Conservation (phyloP, 192 early-diverging fungal species). For the Gonapodya sp. region DNA sequence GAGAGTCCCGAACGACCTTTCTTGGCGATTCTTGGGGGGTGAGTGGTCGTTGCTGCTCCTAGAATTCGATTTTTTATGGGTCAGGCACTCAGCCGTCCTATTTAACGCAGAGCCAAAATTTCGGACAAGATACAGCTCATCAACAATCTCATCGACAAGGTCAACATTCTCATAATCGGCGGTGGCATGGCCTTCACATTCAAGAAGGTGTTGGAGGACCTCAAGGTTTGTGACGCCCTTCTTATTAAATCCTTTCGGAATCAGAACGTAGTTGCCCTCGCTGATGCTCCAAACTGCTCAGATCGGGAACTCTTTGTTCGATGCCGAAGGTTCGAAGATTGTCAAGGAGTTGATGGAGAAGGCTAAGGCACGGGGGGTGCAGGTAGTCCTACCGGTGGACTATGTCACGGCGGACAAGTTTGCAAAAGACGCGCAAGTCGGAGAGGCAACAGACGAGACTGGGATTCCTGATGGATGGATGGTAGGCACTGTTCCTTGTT, state of each 20-base stretch:
- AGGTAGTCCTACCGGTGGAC: constrained; percentile 83
- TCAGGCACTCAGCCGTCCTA: not conserved
- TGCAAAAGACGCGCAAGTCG: constrained; percentile 64
- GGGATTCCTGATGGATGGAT: constrained; percentile 86
- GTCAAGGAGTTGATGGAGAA: constrained; percentile 73
- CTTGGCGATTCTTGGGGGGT: constrained; percentile 91
- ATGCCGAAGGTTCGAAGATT: constrained; percentile 76
- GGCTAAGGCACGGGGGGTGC: constrained; percentile 81
- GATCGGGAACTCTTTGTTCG: constrained; percentile 90
- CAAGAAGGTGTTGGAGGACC: constrained; percentile 76
- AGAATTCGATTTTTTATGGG: constrained; percentile 10
- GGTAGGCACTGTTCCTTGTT: constrained; percentile 5
- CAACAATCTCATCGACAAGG: constrained; percentile 95
- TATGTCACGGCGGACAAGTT: constrained; percentile 86
- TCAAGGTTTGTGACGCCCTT: constrained; percentile 28
- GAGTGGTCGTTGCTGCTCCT: constrained; percentile 10
- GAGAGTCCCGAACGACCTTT: constrained; percentile 89
- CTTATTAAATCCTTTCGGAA: not conserved
- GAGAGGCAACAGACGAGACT: constrained; percentile 70
- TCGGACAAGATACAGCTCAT: constrained; percentile 99
- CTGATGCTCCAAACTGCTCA: constrained; percentile 4
- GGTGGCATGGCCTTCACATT: constrained; percentile 99
- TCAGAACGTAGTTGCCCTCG: not conserved
- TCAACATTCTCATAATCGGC: constrained; percentile 52
- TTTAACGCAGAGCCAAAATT: constrained; percentile 72